These are phyloP conservation scores for Geotrichum klebahnii DNA, from an alignment of 1,139 yeast genomes.

Conservation along the genomic window DNA sequence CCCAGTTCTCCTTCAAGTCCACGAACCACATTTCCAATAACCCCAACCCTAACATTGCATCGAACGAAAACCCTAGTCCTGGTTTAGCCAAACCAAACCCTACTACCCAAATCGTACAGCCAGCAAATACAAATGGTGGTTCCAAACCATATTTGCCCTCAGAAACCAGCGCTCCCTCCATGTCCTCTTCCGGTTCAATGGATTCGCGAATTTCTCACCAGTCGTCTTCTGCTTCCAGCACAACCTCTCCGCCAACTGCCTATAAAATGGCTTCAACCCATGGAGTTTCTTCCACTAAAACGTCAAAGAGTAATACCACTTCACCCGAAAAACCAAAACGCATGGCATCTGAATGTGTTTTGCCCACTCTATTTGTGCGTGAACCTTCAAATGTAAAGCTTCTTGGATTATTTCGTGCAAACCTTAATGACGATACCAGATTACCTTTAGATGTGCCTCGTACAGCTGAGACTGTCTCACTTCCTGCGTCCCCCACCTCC, in stretches of 20 bases:
- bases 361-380: conserved; percentile 17
- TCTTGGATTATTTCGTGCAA: no score
- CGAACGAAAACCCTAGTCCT: no score
- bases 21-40: conserved; percentile 9
- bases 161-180: no score
- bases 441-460: no score
- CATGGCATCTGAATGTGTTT: conserved; percentile 15
- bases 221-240: conserved; percentile 9
- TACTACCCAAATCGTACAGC: no score
- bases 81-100: no score
- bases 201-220: conserved; percentile 9
- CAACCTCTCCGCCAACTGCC: neutral
- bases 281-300: neutral
- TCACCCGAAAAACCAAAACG: conserved; percentile 6
- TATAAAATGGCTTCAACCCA: neutral
- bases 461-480: conserved; percentile 6
- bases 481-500: conserved; percentile 4
- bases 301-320: neutral
- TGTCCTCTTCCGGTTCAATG: neutral
- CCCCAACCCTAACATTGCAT: conserved; percentile 9
- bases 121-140: no score
- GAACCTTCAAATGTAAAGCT: conserved; percentile 14
- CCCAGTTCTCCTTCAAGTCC: conserved; percentile 34
- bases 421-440: no score
- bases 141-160: no score